phyloP scores from a whole-genome alignment of 2,329 filamentous ascomycete species.

The Colletotrichum chrysophilum region DNA sequence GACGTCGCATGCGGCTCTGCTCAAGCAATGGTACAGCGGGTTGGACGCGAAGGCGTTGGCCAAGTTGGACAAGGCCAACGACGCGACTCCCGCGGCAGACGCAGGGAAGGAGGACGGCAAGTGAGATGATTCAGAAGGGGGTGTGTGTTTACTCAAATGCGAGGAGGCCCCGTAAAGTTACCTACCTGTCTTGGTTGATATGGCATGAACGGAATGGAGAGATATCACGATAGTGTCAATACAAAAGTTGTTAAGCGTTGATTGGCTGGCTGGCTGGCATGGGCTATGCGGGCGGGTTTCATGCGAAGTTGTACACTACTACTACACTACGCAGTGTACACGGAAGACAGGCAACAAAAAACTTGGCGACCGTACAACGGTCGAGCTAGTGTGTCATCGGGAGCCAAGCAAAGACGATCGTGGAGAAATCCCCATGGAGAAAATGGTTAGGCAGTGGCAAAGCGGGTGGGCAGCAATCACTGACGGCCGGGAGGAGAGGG shows the following conservation, averaged over 20 bases:
- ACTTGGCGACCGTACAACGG: neutral
- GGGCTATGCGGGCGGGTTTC: neutral
- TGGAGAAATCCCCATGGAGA: slow-evolving; percentile 20
- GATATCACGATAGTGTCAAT: neutral
- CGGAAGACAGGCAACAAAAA: neutral
- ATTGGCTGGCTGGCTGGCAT: neutral
- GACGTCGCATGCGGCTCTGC: slow-evolving; percentile 49
- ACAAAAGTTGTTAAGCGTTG: neutral
- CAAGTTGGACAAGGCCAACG: slow-evolving; percentile 55
- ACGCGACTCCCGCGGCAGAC: slow-evolving; percentile 31
- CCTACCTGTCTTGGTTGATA: neutral
- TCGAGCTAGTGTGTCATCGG: slow-evolving; percentile 4
- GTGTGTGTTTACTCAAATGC: neutral
- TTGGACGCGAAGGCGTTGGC: slow-evolving; percentile 51
- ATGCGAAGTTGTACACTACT: neutral
- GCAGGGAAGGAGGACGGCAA: slow-evolving; percentile 21
- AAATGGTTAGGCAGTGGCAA: neutral
- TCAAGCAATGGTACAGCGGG: slow-evolving; percentile 54
- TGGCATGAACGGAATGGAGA: neutral
- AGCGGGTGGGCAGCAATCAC: neutral
- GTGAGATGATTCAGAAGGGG: neutral
- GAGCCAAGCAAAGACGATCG: slow-evolving; percentile 17
- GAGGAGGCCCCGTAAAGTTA: neutral
- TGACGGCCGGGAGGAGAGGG: no score
- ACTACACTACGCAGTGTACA: neutral